Evolutionary conservation across 177 flowering plant species (phyloP), one percentile per base, ranked within the genome.

Genomic region (Telopea speciosissima): DNA sequence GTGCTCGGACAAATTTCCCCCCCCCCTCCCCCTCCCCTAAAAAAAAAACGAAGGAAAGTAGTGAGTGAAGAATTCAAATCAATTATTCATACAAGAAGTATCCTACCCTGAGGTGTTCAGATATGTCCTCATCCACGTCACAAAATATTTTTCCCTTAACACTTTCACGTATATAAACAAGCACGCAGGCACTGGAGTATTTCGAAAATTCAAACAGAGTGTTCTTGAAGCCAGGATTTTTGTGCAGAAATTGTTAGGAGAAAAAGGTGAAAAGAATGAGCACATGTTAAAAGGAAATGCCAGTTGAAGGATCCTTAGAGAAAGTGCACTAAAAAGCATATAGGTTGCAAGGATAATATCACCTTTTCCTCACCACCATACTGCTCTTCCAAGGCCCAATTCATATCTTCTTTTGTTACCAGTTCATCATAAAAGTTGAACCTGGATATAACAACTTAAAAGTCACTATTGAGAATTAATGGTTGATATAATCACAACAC

Each of bases 341-440:
- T 19, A 9, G 33, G 11, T 25, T 24, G 40, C 9, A 52, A 56
- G 66, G n/a, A n/a, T n/a, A 33, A 19, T 9, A 33, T 75, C 76
- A 88, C 96, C 93, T 90, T 93, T 75, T 90, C 96, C 74, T 90
- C 96, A 60, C 96, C 93, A 79, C 96, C 93, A 81, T 90, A 90
- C 69, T 90, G 96, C 77, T 90, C 93, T 76, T 90, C 96, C 45
- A 89, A 77, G 25, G 89, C 96, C 74, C 90, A 82, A 78, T 86
- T 90, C 65, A 81, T 71, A 75, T 90, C 96, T 80, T 88, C 93
- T 78, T 90, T 90, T 62, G 96, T 90, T 22, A 90, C 96, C 63
- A 92, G 82, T 63, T 90, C 96, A 83, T 88, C 92, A 62, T 90
- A 92, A 81, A 88, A 90, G 76, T 90, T 90, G 67, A 74, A 90